Percentiles rank a stretch among this genome's conserved stretches.
phyloP scores from a whole-genome alignment of 1,284 basidiomycete species.

The Apiotrichum mycotoxinovorans region DNA sequence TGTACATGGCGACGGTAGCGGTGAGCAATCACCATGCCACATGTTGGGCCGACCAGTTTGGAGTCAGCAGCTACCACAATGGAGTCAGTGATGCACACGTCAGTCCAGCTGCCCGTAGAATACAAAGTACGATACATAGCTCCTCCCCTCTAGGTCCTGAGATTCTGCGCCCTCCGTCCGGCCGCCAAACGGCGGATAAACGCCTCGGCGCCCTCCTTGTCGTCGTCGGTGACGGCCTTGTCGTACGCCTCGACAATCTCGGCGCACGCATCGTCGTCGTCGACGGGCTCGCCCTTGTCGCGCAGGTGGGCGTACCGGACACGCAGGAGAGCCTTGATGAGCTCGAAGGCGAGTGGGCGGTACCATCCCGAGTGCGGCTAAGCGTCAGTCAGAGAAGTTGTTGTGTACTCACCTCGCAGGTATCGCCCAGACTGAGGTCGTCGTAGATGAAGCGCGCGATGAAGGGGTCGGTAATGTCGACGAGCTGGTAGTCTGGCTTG shows the following conservation, averaged over 20 bases:
- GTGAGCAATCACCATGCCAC: no score
- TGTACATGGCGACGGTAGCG: no score
- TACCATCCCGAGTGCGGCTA: conserved; percentile 65
- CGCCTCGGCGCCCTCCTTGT: conserved; percentile 13
- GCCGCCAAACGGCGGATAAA: conserved; percentile 9
- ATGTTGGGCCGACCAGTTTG: no score
- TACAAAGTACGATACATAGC: no score
- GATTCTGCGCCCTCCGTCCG: neutral
- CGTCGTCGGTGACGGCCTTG: conserved; percentile 9
- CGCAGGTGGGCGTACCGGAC: conserved; percentile 82
- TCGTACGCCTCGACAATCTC: conserved; percentile 17
- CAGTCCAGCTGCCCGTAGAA: no score
- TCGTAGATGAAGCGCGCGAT: conserved; percentile 73
- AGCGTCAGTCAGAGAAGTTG: conserved; percentile 1
- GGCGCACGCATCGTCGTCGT: conserved; percentile 4
- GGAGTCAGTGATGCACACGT: no score
- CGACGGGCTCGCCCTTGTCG: conserved; percentile 47
- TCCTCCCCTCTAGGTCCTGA: no score
- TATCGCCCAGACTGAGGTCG: conserved; percentile 59
- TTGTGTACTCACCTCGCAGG: conserved; percentile 61
- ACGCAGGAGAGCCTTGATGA: conserved; percentile 77
- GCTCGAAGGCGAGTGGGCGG: conserved; percentile 65
- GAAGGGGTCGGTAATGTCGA: conserved; percentile 83
- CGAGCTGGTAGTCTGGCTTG: conserved; percentile 86
- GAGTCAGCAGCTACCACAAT: no score